A percentile compares a stretch with the other conserved stretches of the same genome.
Conservation (phyloP, 805 yeast species). For the Priceomyces carsonii region DNA sequence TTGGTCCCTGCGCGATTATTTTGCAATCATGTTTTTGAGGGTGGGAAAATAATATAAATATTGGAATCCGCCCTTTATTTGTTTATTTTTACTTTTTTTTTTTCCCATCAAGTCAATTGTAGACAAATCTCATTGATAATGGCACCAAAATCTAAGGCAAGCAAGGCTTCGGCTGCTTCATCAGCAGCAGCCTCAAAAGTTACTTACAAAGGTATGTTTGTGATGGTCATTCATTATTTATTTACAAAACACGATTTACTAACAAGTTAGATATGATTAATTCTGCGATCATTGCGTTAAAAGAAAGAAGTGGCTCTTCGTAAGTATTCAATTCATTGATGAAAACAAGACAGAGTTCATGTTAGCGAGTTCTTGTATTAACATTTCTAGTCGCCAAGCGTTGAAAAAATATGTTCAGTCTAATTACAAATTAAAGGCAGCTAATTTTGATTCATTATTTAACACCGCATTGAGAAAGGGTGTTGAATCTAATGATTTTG, state of each 20-base stretch:
- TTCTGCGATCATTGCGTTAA: constrained; percentile 67
- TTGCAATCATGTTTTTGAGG: constrained; percentile 4
- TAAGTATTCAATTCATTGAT: constrained; percentile 41
- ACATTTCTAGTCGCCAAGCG: constrained; percentile 69
- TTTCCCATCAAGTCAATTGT: constrained; percentile 5
- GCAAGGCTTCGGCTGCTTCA: constrained; percentile 13
- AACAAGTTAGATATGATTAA: constrained; percentile 53
- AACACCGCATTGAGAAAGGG: constrained; percentile 80
- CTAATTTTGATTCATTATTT: constrained; percentile 73
- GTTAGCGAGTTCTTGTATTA: constrained; percentile 11
- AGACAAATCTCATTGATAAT: constrained; percentile 16
- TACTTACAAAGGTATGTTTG: constrained; percentile 49
- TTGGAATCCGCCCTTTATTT: constrained; percentile 10
- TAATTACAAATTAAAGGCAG: constrained; percentile 56
- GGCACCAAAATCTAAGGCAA: constrained; percentile 37
- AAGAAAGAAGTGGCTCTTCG: constrained; percentile 80
- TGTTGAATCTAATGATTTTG: constrained; percentile 71
- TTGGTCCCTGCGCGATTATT: constrained; percentile 5
- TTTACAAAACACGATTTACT: constrained; percentile 3
- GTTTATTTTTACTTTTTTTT: constrained; percentile 9
- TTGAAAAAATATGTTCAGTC: constrained; percentile 78
- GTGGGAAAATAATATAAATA: constrained; percentile 5
- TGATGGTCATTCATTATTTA: too few species aligned
- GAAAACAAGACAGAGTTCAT: too few species aligned
- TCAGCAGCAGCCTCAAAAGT: constrained; percentile 31